phyloP scores from a whole-genome alignment of 148 eudicot genomes.

The Cornus controversa region DNA sequence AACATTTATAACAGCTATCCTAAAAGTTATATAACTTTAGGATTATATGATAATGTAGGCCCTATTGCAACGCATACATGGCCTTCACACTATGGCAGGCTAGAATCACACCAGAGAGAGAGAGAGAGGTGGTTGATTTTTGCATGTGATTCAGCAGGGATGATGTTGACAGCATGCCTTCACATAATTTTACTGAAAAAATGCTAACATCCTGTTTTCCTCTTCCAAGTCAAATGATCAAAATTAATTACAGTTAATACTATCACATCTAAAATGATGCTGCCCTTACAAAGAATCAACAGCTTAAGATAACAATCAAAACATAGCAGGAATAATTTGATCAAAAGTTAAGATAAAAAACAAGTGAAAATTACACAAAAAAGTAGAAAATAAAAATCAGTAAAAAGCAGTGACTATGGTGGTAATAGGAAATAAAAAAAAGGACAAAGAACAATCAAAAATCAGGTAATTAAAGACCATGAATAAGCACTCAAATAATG shows the following conservation, averaged over 20 bases:
- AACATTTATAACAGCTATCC: not conserved
- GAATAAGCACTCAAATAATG: not conserved
- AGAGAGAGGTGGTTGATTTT: not conserved
- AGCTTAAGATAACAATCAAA: too few relatives aligned
- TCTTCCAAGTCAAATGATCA: not conserved
- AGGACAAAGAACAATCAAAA: too few relatives aligned
- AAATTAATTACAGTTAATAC: too few relatives aligned
- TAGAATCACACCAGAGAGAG: not conserved
- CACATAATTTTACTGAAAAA: not conserved
- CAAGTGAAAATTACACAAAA: too few relatives aligned
- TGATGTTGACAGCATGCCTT: not conserved
- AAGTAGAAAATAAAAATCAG: too few relatives aligned
- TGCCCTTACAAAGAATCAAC: not conserved
- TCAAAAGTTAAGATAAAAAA: not conserved
- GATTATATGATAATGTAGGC: not conserved
- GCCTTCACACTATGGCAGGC: not conserved
- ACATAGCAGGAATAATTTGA: not conserved
- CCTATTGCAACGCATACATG: not conserved
- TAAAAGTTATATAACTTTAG: not conserved
- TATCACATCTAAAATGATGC: not conserved
- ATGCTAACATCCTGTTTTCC: not conserved
- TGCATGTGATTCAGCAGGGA: not conserved
- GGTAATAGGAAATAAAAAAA: too few relatives aligned
- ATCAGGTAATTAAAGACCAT: not conserved
- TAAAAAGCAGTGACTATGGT: not conserved